Conservation (phyloP, 768 basidiomycete genomes). For the Suillus paluster region DNA sequence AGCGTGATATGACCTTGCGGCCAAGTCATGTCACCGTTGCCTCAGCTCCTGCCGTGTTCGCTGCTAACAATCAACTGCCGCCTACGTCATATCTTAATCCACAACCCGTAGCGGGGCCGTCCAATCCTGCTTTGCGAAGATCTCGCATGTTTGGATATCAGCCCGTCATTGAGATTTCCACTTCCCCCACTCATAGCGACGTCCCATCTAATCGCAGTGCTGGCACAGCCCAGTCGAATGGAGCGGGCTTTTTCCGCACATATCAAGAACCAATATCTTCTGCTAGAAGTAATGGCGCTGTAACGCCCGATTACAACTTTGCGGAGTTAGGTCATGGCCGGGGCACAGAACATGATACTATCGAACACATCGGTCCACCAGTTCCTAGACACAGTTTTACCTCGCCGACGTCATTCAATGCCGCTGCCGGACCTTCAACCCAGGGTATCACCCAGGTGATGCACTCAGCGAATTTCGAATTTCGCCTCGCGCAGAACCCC, state of each 20-base stretch:
- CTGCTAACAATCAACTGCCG: neutral
- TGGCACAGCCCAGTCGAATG: slow-evolving; percentile 56
- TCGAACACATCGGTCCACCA: slow-evolving; percentile 20
- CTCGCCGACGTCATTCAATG: slow-evolving; percentile 25
- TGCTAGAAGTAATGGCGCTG: slow-evolving; percentile 53
- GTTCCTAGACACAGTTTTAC: slow-evolving; percentile 29
- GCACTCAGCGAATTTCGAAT: slow-evolving; percentile 37
- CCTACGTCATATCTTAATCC: slow-evolving; percentile 28
- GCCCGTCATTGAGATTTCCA: slow-evolving; percentile 65
- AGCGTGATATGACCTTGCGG: slow-evolving; percentile 32
- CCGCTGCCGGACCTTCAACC: slow-evolving; percentile 21
- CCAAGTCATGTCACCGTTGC: slow-evolving; percentile 19
- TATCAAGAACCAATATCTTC: slow-evolving; percentile 52
- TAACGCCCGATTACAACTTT: slow-evolving; percentile 75
- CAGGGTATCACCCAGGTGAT: slow-evolving; percentile 40
- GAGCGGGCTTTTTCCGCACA: slow-evolving; percentile 63
- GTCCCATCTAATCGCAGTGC: slow-evolving; percentile 59
- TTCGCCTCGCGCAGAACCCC: slow-evolving; percentile 18
- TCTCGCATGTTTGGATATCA: slow-evolving; percentile 49
- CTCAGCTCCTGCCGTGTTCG: slow-evolving; percentile 3
- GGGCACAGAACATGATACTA: slow-evolving; percentile 41
- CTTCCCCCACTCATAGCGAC: slow-evolving; percentile 65
- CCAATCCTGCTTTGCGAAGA: slow-evolving; percentile 44
- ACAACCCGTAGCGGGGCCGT: slow-evolving; percentile 38
- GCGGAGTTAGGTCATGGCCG: slow-evolving; percentile 81